Conservation (phyloP, 768 basidiomycete species). For the Rhodosporidiobolus sp. region DNA sequence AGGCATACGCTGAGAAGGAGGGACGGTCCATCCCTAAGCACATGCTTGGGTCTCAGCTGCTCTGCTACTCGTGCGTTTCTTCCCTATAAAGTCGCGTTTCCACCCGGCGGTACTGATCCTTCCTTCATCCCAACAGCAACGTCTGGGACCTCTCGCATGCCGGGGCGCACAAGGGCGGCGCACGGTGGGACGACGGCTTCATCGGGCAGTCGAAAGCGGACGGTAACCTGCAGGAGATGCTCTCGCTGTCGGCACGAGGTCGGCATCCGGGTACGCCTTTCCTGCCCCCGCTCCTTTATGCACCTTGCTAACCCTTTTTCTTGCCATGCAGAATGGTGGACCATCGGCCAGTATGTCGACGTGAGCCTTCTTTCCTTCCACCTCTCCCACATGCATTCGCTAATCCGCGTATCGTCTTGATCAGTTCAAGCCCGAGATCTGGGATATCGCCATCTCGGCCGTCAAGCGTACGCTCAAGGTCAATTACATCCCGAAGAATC, state of each 20-base stretch:
- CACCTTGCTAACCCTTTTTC: not conserved
- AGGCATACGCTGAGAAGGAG: conserved; percentile 7
- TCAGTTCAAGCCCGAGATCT: conserved; percentile 24
- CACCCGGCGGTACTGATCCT: not conserved
- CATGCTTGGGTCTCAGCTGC: conserved; percentile 25
- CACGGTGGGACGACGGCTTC: conserved; percentile 19
- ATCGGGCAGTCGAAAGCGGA: conserved; percentile 2
- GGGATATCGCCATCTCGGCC: conserved; percentile 21
- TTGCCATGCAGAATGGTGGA: conserved; percentile 19
- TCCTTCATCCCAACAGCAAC: conserved; percentile 1
- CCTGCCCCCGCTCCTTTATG: not conserved
- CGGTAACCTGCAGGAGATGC: conserved; percentile 14
- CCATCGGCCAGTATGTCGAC: conserved; percentile 35
- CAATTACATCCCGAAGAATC: conserved; percentile 11
- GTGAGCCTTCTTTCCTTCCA: not conserved
- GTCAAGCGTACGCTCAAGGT: conserved; percentile 5
- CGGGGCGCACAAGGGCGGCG: not conserved
- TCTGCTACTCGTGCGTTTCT: conserved; percentile 14
- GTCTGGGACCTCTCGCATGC: conserved; percentile 31
- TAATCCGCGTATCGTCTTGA: not conserved
- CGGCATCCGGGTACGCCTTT: conserved; percentile 23
- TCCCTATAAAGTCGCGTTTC: not conserved
- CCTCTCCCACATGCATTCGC: not conserved
- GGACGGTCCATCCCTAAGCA: conserved; percentile 14
- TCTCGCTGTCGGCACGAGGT: conserved; percentile 14